Percentiles rank a stretch among this genome's conserved stretches.
phyloP scores from a whole-genome alignment of 1,139 yeast genomes.

The Geotrichum aggregatum region DNA sequence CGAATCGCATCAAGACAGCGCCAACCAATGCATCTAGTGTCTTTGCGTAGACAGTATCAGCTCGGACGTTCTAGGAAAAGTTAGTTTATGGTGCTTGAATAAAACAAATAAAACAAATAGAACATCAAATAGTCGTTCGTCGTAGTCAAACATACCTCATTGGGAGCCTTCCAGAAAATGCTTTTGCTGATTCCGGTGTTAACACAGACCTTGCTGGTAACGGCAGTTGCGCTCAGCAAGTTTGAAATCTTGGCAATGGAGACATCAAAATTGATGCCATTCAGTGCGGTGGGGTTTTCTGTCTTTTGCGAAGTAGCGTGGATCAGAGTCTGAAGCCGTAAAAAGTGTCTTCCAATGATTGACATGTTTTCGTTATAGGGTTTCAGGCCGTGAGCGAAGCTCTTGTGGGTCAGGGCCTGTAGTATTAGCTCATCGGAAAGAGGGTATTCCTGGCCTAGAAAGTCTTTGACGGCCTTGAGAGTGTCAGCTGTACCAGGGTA shows the following conservation, averaged over 20 bases:
- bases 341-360: constrained; percentile 69
- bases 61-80: constrained; percentile 45
- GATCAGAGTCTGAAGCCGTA: constrained; percentile 57
- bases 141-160: constrained; percentile 9
- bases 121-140: too few species aligned
- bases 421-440: constrained; percentile 49
- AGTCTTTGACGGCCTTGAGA: constrained; percentile 46
- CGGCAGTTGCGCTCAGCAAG: constrained; percentile 33
- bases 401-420: constrained; percentile 86
- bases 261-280: constrained; percentile 56
- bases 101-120: neutral
- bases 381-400: constrained; percentile 84
- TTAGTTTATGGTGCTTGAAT: constrained; percentile 27
- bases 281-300: constrained; percentile 43
- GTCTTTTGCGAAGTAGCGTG: constrained; percentile 43
- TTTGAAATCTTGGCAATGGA: constrained; percentile 30
- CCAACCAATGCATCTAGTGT: constrained; percentile 75
- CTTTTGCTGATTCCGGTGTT: constrained; percentile 39
- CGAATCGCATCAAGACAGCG: constrained; percentile 68
- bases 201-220: constrained; percentile 45
- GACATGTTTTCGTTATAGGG: constrained; percentile 86
- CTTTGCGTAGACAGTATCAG: constrained; percentile 58
- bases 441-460: constrained; percentile 49
- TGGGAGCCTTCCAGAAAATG: constrained; percentile 63
- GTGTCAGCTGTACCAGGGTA: constrained; percentile 56